Base-by-base conservation (phyloP, 805 yeast species). In the Cyberlindnera euphorbiae region DNA sequence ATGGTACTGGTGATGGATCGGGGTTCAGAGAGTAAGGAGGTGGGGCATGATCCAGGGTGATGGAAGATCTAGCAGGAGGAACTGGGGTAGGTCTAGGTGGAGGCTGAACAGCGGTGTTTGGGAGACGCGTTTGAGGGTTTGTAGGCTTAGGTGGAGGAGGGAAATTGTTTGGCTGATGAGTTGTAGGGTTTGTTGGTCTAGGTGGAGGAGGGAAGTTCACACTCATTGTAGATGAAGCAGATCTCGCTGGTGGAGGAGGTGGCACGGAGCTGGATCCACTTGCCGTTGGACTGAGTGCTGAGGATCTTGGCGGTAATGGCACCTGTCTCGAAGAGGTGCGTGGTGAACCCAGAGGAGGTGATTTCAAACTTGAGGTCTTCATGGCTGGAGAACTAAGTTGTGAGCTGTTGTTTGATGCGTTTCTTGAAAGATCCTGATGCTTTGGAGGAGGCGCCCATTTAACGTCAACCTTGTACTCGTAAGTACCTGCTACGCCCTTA, bases 401-500 rank as follows among this genome's bases (percentile, higher is more conserved):
- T 8, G 26, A n/a, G 12, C 7, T 24, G 26, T n/a, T n/a, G n/a
- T n/a, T n/a, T n/a, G n/a, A n/a, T n/a, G 26, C 26, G 12, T n/a
- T 24, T 15, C 13, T 30, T 5, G 17, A 6, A 28, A 29, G 6
- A 22, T 44, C 48, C 9, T 19, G 36, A 13, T 55, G 63, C n/a
- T 39, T 48, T 36, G 65, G 65, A 8, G 66, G 66, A 8, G 66
- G 63, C 16, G 57, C 58, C 49, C 57, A 45, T 18, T 44, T 46
- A 10, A 49, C 50, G 24, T 47, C 50, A 10, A 66, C 63, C 10
- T 60, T 43, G 36, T 66, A 53, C 22, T 56, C 48, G 38, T 60
- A 60, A 6, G 41, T 15, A 0, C 69, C 69, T 4, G 68, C 52
- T 28, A 67, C 53, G 12, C 58, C 53, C n/a, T 42, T 49, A 3